Conservation (phyloP, 2,329 filamentous ascomycete species). For the Harringtonia lauricola region DNA sequence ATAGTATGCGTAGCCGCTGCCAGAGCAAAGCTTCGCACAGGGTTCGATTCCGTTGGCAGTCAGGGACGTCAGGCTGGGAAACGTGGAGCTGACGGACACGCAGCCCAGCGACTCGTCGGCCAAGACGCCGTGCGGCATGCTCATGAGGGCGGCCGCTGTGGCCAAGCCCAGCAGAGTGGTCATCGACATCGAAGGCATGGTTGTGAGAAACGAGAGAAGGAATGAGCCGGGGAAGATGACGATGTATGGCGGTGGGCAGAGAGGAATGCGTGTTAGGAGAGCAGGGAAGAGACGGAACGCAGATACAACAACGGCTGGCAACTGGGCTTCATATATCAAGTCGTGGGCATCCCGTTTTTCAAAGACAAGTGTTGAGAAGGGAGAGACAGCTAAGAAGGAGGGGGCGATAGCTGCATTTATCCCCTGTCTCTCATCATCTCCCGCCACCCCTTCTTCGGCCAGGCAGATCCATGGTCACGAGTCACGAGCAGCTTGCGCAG, state of each 20-base stretch:
- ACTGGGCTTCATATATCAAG: no score
- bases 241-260: no score
- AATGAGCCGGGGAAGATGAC: background rate
- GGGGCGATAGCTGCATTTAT: no score
- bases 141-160: conserved; percentile 3
- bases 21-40: conserved; percentile 6
- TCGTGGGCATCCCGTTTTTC: no score
- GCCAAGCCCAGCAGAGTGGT: conserved; percentile 5
- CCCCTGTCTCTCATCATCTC: background rate
- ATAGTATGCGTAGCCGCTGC: conserved; percentile 10
- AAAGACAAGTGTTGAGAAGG: no score
- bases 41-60: conserved; percentile 8
- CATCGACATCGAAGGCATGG: background rate
- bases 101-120: conserved; percentile 10
- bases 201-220: background rate
- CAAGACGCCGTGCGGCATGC: conserved; percentile 1
- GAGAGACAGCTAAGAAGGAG: no score
- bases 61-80: conserved; percentile 3
- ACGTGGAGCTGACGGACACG: conserved; percentile 11
- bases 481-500: no score
- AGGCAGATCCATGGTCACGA: background rate
- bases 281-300: no score
- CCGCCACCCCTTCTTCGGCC: background rate
- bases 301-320: no score
- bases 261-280: no score